Evolutionary conservation across 148 eudicot genomes (phyloP).

Genomic region (Dianthus caryophyllus): DNA sequence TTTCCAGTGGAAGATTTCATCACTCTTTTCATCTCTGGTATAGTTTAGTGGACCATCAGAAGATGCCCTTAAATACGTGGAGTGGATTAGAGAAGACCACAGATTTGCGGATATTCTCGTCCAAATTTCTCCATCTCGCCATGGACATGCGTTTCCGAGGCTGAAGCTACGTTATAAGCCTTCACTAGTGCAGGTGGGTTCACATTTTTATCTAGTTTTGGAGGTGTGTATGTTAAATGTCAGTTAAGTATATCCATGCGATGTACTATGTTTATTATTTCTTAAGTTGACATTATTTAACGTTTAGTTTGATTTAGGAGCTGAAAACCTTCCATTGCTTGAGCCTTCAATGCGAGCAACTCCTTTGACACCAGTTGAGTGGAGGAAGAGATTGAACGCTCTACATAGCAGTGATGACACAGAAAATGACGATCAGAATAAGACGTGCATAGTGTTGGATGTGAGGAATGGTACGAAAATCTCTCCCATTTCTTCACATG

Average conservation of each 20-base stretch:
- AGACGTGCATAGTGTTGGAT: conserved; percentile 59
- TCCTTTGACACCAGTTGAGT: conserved; percentile 71
- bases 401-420: conserved; percentile 29
- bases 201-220: neutral
- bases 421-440: conserved; percentile 25
- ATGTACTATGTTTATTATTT: conserved; percentile 8
- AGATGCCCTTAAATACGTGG: conserved; percentile 66
- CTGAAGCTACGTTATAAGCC: conserved; percentile 89
- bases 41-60: conserved; percentile 92
- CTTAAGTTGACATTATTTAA: conserved; percentile 24
- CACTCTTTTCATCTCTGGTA: conserved; percentile 25
- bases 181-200: conserved; percentile 83
- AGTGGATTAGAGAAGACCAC: conserved; percentile 77
- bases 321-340: conserved; percentile 74
- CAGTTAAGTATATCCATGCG: neutral
- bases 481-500: no score
- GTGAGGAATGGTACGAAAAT: conserved; percentile 78
- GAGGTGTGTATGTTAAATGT: neutral
- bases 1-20: conserved; percentile 9
- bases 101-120: conserved; percentile 64
- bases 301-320: conserved; percentile 77
- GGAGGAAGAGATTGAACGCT: conserved; percentile 54
- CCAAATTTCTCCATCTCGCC: conserved; percentile 69
- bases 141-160: conserved; percentile 89
- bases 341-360: conserved; percentile 78